These are phyloP conservation scores for Aspergillus fumigatus DNA, from an alignment of 2,329 filamentous ascomycete genomes.

Conservation along the genomic window DNA sequence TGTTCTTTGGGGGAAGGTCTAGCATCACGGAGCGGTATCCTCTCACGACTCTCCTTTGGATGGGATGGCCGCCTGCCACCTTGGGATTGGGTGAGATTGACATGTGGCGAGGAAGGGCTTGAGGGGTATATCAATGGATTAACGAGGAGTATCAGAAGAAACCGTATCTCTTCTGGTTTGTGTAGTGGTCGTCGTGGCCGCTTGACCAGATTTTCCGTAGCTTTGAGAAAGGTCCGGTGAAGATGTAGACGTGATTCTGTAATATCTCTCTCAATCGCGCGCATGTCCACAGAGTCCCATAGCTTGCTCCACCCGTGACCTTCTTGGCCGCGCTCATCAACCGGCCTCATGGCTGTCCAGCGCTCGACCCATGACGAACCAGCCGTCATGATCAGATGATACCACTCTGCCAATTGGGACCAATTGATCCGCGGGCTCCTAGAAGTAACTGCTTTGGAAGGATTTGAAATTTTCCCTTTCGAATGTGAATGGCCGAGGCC, in stretches of 20 bases:
- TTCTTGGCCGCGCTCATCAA: slow-evolving; percentile 23
- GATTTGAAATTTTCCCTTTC: slow-evolving; percentile 29
- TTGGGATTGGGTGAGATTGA: slow-evolving; percentile 12
- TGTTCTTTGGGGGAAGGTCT: slow-evolving; percentile 15
- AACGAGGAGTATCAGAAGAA: slow-evolving; percentile 70
- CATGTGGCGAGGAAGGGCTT: slow-evolving; percentile 12
- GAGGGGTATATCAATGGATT: slow-evolving; percentile 69
- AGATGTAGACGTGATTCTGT: slow-evolving; percentile 63
- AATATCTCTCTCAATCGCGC: slow-evolving; percentile 50
- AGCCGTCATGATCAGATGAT: slow-evolving; percentile 63
- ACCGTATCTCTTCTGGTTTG: slow-evolving; percentile 67
- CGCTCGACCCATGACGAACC: slow-evolving; percentile 62
- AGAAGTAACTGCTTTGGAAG: slow-evolving; percentile 44
- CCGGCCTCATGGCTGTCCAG: slow-evolving; percentile 51
- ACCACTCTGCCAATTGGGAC: slow-evolving; percentile 68
- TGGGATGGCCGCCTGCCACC: slow-evolving; percentile 27
- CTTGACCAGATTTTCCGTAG: slow-evolving; percentile 73
- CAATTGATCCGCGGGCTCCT: slow-evolving; percentile 71
- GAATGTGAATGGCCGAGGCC: slow-evolving; percentile 25
- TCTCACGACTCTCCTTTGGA: slow-evolving; percentile 17
- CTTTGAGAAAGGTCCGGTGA: slow-evolving; percentile 68
- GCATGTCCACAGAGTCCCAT: slow-evolving; percentile 41
- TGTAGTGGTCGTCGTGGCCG: slow-evolving; percentile 67
- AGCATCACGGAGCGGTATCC: slow-evolving; percentile 14
- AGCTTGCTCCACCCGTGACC: slow-evolving; percentile 18